A percentile compares a stretch with the other conserved stretches of the same genome.
phyloP scores from a whole-genome alignment of 768 basidiomycete genomes.

The Daedaleopsis nitida region DNA sequence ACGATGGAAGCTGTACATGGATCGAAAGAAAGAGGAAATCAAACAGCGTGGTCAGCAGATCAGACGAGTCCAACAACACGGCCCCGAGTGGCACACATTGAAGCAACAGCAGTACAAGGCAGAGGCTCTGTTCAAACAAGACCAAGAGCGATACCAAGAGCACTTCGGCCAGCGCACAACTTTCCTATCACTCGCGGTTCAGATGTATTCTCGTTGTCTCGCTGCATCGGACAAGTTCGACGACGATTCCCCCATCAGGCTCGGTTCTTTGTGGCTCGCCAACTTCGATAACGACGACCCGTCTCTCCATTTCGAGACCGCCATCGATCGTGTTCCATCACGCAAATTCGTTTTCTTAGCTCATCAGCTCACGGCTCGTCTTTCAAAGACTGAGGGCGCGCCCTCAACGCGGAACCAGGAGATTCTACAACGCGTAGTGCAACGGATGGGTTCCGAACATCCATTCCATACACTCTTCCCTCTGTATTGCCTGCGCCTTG shows the following conservation, averaged over 20 bases:
- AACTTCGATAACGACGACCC: constrained; percentile 68
- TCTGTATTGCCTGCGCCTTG: constrained; percentile 70
- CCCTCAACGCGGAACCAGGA: constrained; percentile 44
- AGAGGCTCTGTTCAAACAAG: constrained; percentile 51
- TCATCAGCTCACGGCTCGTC: constrained; percentile 91
- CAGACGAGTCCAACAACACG: constrained; percentile 20
- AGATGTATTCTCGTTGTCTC: constrained; percentile 85
- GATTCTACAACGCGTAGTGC: constrained; percentile 62
- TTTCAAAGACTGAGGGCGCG: constrained; percentile 47
- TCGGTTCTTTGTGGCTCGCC: constrained; percentile 91
- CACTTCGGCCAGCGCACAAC: constrained; percentile 47
- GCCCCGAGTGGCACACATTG: constrained; percentile 31
- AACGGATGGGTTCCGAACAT: constrained; percentile 84
- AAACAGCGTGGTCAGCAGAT: constrained; percentile 46
- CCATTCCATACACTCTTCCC: constrained; percentile 95
- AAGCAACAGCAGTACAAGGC: constrained; percentile 41
- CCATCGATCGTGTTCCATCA: constrained; percentile 69
- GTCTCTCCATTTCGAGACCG: constrained; percentile 41
- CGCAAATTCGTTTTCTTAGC: constrained; percentile 90
- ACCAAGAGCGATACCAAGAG: constrained; percentile 47
- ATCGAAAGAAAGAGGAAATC: constrained; percentile 76
- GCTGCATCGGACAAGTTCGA: constrained; percentile 71
- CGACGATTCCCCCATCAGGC: constrained; percentile 73
- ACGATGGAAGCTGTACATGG: constrained; percentile 69
- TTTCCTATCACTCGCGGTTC: constrained; percentile 75